phyloP scores from a whole-genome alignment of 768 basidiomycete species.

The Xerocomus brunneocitrinus region DNA sequence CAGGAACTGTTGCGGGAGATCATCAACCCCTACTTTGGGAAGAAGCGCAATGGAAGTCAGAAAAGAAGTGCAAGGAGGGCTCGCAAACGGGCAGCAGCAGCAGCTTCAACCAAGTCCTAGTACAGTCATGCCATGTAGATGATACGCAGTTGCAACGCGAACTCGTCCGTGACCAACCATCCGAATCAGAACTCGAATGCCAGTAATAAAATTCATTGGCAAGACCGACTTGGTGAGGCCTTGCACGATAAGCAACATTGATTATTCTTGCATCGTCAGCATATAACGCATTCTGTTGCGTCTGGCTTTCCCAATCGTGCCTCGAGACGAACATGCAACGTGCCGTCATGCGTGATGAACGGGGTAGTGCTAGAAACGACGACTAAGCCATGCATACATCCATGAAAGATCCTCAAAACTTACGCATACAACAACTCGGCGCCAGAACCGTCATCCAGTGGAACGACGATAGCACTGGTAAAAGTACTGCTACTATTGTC shows the following conservation, averaged over 20 bases:
- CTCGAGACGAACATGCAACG: conserved; percentile 43
- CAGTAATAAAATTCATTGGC: background rate
- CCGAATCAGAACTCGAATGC: background rate
- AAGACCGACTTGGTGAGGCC: background rate
- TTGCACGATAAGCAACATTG: background rate
- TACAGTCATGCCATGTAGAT: conserved; percentile 2
- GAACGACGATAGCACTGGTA: conserved; percentile 33
- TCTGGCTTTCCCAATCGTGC: conserved; percentile 37
- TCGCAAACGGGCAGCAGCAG: conserved; percentile 7
- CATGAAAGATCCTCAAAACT: conserved; percentile 19
- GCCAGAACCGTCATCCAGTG: conserved; percentile 39
- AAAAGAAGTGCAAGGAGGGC: conserved; percentile 15
- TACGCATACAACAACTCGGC: conserved; percentile 51
- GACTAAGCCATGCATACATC: background rate
- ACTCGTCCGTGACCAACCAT: background rate
- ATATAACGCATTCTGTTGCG: conserved; percentile 42
- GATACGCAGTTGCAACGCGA: background rate
- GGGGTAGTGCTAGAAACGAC: conserved; percentile 36
- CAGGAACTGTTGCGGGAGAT: conserved; percentile 26
- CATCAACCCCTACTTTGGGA: conserved; percentile 14
- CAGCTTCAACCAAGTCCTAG: conserved; percentile 2
- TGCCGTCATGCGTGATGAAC: conserved; percentile 44
- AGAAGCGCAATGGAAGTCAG: conserved; percentile 16
- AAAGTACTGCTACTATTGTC: conserved; percentile 2
- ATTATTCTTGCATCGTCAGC: conserved; percentile 20